Base-by-base conservation (phyloP, 176 grass and related monocot genomes). In the Aegilops longissima region DNA sequence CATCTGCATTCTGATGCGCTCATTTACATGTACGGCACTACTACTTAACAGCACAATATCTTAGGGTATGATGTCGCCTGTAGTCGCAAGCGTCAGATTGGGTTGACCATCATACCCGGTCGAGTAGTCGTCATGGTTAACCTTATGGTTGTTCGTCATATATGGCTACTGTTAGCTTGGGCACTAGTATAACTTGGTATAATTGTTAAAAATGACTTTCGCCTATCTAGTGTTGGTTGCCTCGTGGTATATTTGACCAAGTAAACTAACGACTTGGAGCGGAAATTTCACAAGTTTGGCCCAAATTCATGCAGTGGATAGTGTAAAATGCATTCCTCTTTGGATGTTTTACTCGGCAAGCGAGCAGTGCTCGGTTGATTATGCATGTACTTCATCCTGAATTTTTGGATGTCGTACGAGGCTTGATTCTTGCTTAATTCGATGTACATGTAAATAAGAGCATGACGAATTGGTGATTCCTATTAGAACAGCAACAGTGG, bases 11-110 rank as follows among this genome's bases (percentile, higher is more conserved):
- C 73, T 83, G 44, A 29, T 90, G 78, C 51, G 52, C 77, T 83
- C 80, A 24, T 86, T 80, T 65, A 69, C 63, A 75, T 90, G 56
- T 69, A 12, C 20, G 68, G 30, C 31, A 64, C 47, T 45, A 62
- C 42, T 70, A 76, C 69, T 82, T 20, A 36, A 58, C 73, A 70
- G 16, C 80, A 67, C 67, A 70, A 66, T 69, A 83, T 87, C 84
- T 77, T 84, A 80, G 78, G 75, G 59, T 84, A 38, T 61, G 64
- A 30, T 68, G 30, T 38, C 40, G 82, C 80, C 23, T 31, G 42
- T 84, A 87, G 76, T 66, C 45, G 54, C 52, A 49, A 75, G 68
- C 21, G 23, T 92, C 29, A 73, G 49, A 89, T 68, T 92, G 65
- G 36, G 16, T 21, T 76, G 64, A 36, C 20, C 61, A 83, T 5